A percentile compares a stretch with the other conserved stretches of the same genome.
Evolutionary conservation across 176 grass and related monocot species (phyloP).

Genomic region (Carex myosuroides): DNA sequence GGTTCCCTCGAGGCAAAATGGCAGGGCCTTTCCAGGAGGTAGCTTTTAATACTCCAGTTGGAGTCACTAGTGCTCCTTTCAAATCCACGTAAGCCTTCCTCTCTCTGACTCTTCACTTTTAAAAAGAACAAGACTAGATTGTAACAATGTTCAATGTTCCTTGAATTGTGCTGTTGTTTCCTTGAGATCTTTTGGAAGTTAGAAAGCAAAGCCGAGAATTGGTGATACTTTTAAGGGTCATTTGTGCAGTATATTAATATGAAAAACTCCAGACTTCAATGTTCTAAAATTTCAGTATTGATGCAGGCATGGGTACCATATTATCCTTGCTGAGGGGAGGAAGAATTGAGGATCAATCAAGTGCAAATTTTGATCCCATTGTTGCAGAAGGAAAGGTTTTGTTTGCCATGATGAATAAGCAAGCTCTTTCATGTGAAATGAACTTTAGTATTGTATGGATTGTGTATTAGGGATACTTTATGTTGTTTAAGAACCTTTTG

Average conservation of each 20-base stretch:
- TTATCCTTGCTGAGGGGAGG: conserved; percentile 78
- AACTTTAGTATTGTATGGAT: not conserved
- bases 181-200: not conserved
- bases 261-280: not conserved
- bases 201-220: not conserved
- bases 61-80: conserved; percentile 77
- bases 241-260: not conserved
- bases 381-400: not conserved
- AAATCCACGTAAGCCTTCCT: conserved; percentile 66
- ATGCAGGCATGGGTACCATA: conserved; percentile 78
- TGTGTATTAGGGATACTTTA: not conserved
- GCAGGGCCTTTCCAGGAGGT: conserved; percentile 96
- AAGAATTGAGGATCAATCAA: conserved; percentile 47
- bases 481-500: not conserved
- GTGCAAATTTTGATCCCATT: not conserved
- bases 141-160: not conserved
- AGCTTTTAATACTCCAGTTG: conserved; percentile 75
- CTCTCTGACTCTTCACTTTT: not conserved
- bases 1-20: conserved; percentile 98
- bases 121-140: not conserved
- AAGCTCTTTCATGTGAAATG: not conserved
- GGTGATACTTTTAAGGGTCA: not conserved
- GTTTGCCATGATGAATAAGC: not conserved
- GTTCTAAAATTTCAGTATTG: not conserved
- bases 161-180: not conserved